phyloP scores from a whole-genome alignment of 1,284 basidiomycete genomes.

The Schizophyllum commune region DNA sequence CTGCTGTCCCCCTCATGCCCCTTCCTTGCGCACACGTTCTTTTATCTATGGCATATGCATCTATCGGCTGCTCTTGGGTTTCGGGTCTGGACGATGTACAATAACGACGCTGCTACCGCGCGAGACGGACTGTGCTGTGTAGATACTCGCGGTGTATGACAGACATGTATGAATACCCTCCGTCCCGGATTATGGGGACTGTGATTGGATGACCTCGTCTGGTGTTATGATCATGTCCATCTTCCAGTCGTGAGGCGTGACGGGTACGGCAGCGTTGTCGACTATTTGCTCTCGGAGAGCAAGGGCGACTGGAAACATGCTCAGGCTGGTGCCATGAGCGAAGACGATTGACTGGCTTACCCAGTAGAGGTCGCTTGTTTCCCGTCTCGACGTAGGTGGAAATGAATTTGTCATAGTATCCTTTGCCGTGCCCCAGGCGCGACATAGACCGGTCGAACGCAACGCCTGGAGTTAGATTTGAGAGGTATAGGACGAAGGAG shows the following conservation, averaged over 20 bases:
- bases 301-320: conserved; percentile 43
- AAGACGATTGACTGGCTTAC: conserved; percentile 25
- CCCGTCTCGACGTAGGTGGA: conserved; percentile 38
- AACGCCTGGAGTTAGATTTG: conserved; percentile 38
- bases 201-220: conserved; percentile 23
- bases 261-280: conserved; percentile 45
- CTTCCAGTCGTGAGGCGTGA: conserved; percentile 55
- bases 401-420: conserved; percentile 73
- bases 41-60: no score
- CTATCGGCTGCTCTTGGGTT: background rate
- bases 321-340: background rate
- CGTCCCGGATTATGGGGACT: background rate
- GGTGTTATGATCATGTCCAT: conserved; percentile 60
- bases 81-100: background rate
- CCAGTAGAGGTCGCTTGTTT: conserved; percentile 41
- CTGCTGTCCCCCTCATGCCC: no score
- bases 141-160: background rate
- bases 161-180: background rate
- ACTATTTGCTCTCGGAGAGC: conserved; percentile 61
- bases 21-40: no score
- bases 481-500: background rate
- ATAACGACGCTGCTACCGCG: background rate
- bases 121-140: background rate
- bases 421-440: conserved; percentile 73
- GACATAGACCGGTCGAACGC: conserved; percentile 68